Percentiles rank a stretch among this genome's conserved stretches.
Conservation (phyloP, 78 protist genomes). For the Goniomonas avonlea region DNA sequence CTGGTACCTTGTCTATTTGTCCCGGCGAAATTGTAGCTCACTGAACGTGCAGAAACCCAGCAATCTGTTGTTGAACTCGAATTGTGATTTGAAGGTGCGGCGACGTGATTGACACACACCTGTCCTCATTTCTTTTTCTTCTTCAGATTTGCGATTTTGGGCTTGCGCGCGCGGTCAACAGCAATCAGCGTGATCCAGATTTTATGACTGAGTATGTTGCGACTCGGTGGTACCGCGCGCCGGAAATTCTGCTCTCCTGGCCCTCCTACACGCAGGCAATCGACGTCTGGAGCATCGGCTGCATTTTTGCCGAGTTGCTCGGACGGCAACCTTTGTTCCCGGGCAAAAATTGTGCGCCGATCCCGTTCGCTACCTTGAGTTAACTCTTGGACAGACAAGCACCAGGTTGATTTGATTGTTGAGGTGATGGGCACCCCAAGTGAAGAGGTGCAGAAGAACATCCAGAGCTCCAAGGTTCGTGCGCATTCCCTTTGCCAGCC, state of each 20-base stretch:
- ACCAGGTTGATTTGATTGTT: conserved; percentile 73
- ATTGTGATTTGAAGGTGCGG: conserved; percentile 78
- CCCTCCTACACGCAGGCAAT: conserved; percentile 28
- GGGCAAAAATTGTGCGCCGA: conserved; percentile 5
- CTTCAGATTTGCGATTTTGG: conserved; percentile 55
- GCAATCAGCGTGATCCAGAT: no score
- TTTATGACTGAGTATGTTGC: conserved; percentile 62
- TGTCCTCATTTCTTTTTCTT: no score
- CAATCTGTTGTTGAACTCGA: conserved; percentile 83
- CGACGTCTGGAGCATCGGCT: conserved; percentile 62
- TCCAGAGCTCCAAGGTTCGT: background rate
- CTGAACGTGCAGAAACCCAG: conserved; percentile 81
- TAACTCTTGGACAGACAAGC: conserved; percentile 24
- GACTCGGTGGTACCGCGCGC: conserved; percentile 74
- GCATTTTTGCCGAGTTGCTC: conserved; percentile 60
- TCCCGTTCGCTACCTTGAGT: background rate
- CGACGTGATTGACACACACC: no score
- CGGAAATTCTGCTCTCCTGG: conserved; percentile 49
- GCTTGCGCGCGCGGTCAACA: conserved; percentile 1
- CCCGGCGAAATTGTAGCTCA: no score
- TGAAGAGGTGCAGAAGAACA: conserved; percentile 60
- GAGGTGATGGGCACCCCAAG: conserved; percentile 71
- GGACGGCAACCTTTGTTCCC: conserved; percentile 30
- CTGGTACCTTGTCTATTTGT: conserved; percentile 61
- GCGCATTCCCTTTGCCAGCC: no score